Percentiles rank a stretch among this genome's conserved stretches.
Evolutionary conservation across 1,139 yeast species (phyloP).

Genomic region (Lodderomyces oxycetoniae): DNA sequence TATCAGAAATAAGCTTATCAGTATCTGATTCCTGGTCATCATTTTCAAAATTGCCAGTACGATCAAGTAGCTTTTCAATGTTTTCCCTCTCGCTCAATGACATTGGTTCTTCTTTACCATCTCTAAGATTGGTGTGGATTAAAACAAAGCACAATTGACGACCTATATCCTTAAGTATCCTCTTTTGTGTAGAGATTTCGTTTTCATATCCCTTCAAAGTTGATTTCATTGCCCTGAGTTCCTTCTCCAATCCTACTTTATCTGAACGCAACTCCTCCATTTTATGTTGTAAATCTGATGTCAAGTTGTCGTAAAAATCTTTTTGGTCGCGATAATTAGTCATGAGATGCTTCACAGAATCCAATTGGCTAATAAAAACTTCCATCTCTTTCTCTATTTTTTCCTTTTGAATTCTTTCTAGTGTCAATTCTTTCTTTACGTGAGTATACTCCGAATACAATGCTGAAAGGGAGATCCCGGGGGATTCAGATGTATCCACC

Average conservation of each 20-base stretch:
- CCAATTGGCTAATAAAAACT: slow-evolving; percentile 69
- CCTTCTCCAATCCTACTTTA: slow-evolving; percentile 40
- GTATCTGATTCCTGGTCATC: slow-evolving; percentile 52
- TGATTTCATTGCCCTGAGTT: slow-evolving; percentile 28
- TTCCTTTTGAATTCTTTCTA: slow-evolving; percentile 70
- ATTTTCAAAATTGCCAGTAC: slow-evolving; percentile 30
- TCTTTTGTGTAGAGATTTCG: slow-evolving; percentile 44
- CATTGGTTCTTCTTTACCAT: slow-evolving; percentile 50
- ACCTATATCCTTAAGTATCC: slow-evolving; percentile 67
- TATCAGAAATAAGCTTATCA: slow-evolving; percentile 63
- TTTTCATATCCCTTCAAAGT: slow-evolving; percentile 29
- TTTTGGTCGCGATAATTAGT: slow-evolving; percentile 58
- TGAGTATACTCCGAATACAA: slow-evolving; percentile 63
- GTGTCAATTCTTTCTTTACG: slow-evolving; percentile 60
- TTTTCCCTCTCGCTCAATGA: slow-evolving; percentile 54
- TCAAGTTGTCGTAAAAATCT: slow-evolving; percentile 39
- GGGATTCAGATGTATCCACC: slow-evolving; percentile 28
- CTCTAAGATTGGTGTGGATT: slow-evolving; percentile 59
- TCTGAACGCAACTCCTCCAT: slow-evolving; percentile 36
- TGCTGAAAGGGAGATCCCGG: slow-evolving; percentile 63
- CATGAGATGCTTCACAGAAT: slow-evolving; percentile 73
- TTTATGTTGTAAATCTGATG: slow-evolving; percentile 38
- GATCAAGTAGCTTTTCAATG: slow-evolving; percentile 40
- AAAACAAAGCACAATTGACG: slow-evolving; percentile 73
- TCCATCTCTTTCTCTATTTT: slow-evolving; percentile 68